phyloP scores from a whole-genome alignment of 2,329 filamentous ascomycete genomes.

The Lomentospora prolificans region DNA sequence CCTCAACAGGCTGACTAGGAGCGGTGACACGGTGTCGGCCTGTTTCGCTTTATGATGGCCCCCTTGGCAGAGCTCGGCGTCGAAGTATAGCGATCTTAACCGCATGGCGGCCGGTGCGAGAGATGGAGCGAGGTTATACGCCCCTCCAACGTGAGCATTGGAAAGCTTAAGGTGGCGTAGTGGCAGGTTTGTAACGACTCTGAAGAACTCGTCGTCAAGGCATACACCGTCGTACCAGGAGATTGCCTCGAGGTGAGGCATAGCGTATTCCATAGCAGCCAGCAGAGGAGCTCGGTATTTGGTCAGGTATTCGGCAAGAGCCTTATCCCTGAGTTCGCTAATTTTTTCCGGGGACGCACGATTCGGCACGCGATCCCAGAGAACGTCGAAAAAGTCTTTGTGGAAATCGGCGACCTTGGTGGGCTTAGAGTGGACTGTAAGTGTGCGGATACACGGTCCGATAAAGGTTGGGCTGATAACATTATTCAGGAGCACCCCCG shows the following conservation, averaged over 20 bases:
- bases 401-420: not conserved
- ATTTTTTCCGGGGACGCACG: not conserved
- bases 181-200: not conserved
- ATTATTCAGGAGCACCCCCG: not conserved
- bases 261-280: not conserved
- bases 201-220: not conserved
- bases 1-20: not conserved
- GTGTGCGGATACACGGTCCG: not conserved
- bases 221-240: slow-evolving; percentile 1
- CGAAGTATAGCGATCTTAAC: not conserved
- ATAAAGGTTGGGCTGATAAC: not conserved
- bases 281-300: not conserved
- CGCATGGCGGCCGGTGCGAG: not conserved
- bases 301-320: not conserved
- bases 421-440: not conserved
- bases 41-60: not conserved
- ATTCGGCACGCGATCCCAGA: not conserved
- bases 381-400: not conserved
- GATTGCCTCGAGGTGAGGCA: not conserved
- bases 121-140: not conserved
- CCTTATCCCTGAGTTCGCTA: not conserved
- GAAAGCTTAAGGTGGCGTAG: not conserved
- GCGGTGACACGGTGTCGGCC: not conserved
- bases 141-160: not conserved
- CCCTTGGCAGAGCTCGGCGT: not conserved